phyloP scores from a whole-genome alignment of 306 rosid species.

The Elaeagnus macrophylla region DNA sequence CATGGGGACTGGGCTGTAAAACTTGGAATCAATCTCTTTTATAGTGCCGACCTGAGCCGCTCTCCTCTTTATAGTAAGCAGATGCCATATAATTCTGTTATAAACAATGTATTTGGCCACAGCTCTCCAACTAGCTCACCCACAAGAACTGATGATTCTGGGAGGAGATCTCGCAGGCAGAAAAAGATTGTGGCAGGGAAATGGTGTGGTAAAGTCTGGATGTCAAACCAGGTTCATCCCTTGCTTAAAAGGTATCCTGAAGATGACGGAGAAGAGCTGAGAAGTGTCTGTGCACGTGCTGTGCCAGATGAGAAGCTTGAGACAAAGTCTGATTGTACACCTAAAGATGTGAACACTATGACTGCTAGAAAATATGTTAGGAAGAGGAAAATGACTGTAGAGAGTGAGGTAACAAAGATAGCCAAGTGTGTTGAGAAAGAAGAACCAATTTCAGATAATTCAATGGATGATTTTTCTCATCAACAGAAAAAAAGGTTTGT shows the following conservation, averaged over 20 bases:
- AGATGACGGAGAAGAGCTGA: constrained; percentile 37
- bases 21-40: constrained; percentile 93
- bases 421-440: constrained; percentile 31
- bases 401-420: constrained; percentile 41
- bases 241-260: constrained; percentile 58
- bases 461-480: constrained; percentile 21
- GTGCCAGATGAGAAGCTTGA: constrained; percentile 48
- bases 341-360: constrained; percentile 26
- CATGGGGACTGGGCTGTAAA: constrained; percentile 98
- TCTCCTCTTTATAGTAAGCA: constrained; percentile 96
- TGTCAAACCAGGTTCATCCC: constrained; percentile 91
- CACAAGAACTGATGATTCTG: constrained; percentile 46
- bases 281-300: constrained; percentile 33
- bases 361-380: constrained; percentile 39
- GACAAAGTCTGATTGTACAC: constrained; percentile 34
- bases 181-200: constrained; percentile 86
- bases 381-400: constrained; percentile 60
- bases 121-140: constrained; percentile 50
- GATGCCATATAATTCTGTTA: constrained; percentile 94
- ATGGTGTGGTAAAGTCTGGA: constrained; percentile 99
- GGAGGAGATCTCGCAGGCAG: constrained; percentile 61
- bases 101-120: constrained; percentile 84
- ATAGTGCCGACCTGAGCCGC: constrained; percentile 85
- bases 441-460: constrained; percentile 28
- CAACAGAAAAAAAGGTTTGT: constrained; percentile 24